These are phyloP conservation scores for Cryptococcus sp. DNA, from an alignment of 1,284 basidiomycete genomes.

Conservation along the genomic window DNA sequence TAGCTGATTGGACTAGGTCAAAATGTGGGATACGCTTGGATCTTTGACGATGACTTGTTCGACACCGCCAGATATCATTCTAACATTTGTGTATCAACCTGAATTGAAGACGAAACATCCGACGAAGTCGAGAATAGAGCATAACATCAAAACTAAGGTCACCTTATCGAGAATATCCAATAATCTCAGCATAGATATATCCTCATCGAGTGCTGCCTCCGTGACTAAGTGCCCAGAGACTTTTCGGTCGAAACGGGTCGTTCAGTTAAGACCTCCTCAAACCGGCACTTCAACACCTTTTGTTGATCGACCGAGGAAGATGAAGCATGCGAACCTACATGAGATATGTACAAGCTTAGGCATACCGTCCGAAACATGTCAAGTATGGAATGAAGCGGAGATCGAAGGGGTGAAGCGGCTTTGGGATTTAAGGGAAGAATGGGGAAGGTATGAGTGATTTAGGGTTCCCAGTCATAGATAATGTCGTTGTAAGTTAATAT, in stretches of 20 bases:
- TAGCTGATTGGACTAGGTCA: conserved; percentile 17
- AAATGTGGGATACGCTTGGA: conserved; percentile 29
- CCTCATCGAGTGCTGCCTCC: not conserved
- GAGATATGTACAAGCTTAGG: too few relatives aligned
- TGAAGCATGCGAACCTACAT: too few relatives aligned
- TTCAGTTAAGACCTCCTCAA: not conserved
- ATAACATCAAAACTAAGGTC: too few relatives aligned
- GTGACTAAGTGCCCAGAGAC: not conserved
- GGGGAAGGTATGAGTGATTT: conserved; percentile 14
- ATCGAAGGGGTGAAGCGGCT: conserved; percentile 21
- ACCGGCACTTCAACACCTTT: not conserved
- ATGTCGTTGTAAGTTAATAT: too few relatives aligned
- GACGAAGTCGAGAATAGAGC: not conserved
- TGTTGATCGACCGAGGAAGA: too few relatives aligned
- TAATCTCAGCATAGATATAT: too few relatives aligned
- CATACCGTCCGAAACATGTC: too few relatives aligned
- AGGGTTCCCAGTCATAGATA: not conserved
- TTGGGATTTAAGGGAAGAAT: conserved; percentile 16
- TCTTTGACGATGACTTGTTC: conserved; percentile 33
- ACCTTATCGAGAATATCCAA: too few relatives aligned
- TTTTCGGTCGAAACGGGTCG: not conserved
- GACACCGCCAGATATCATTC: conserved; percentile 31
- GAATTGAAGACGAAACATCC: not conserved
- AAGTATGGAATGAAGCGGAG: conserved; percentile 9
- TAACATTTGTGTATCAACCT: conserved; percentile 14